Evolutionary conservation across 768 basidiomycete species (phyloP).

Genomic region (Sporobolomyces phaffii): DNA sequence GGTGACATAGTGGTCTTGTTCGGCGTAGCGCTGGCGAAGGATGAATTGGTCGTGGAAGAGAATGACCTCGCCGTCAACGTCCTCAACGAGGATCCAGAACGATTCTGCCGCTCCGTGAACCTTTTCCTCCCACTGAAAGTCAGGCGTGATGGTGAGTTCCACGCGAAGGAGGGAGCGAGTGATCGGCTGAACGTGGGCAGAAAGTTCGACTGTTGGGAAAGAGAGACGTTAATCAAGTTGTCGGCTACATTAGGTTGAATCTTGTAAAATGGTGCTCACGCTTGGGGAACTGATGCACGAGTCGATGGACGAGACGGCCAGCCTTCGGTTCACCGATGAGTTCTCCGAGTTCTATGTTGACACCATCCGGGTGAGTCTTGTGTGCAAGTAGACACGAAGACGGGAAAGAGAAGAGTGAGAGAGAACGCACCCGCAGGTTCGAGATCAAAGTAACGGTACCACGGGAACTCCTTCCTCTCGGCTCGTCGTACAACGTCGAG

Average conservation of each 20-base stretch:
- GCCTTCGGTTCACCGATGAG: slow-evolving; percentile 89
- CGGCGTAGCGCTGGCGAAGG: slow-evolving; percentile 76
- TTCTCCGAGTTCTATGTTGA: slow-evolving; percentile 89
- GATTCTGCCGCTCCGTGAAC: slow-evolving; percentile 81
- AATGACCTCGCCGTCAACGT: slow-evolving; percentile 93
- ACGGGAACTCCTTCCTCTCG: slow-evolving; percentile 96
- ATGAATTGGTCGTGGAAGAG: slow-evolving; percentile 92
- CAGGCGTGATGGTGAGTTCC: slow-evolving; percentile 89
- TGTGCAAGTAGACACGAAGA: too few relatives aligned
- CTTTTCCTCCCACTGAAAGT: slow-evolving; percentile 96
- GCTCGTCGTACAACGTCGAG: slow-evolving; percentile 58
- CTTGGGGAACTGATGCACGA: slow-evolving; percentile 95
- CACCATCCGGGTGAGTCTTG: too few relatives aligned
- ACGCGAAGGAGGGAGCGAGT: slow-evolving; percentile 86
- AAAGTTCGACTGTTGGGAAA: slow-evolving; percentile 48
- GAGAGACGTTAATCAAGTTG: not conserved
- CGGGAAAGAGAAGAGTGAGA: not conserved
- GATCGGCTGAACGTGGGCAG: slow-evolving; percentile 94
- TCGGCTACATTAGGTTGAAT: too few relatives aligned
- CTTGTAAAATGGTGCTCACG: too few relatives aligned
- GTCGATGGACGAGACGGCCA: slow-evolving; percentile 79
- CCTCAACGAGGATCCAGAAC: slow-evolving; percentile 90
- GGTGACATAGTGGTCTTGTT: slow-evolving; percentile 91
- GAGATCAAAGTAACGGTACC: slow-evolving; percentile 95
- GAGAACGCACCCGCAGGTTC: slow-evolving; percentile 45